Evolutionary conservation across 1,139 yeast genomes (phyloP).

Genomic region (Kodamaea arcana): DNA sequence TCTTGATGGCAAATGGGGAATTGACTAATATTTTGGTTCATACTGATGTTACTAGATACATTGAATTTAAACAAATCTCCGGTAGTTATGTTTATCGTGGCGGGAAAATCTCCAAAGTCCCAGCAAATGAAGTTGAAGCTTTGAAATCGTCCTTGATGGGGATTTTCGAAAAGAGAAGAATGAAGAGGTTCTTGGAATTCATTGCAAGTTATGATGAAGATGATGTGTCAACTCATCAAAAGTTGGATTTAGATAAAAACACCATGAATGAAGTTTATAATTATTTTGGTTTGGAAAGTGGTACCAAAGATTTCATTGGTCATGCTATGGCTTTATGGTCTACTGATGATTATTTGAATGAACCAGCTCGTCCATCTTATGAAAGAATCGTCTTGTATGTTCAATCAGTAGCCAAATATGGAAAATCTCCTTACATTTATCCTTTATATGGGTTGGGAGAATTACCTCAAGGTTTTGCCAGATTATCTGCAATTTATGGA

Average conservation of each 20-base stretch:
- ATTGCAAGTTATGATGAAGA: constrained; percentile 81
- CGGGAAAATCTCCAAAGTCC: constrained; percentile 92
- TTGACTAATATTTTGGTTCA: constrained; percentile 91
- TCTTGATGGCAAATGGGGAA: constrained; percentile 97
- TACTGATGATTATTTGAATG: constrained; percentile 81
- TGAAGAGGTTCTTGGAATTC: constrained; percentile 87
- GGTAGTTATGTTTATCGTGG: constrained; percentile 92
- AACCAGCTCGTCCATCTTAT: constrained; percentile 90
- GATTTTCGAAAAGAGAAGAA: constrained; percentile 90
- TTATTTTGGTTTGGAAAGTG: constrained; percentile 86
- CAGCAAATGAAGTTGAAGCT: constrained; percentile 89
- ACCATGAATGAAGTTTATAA: constrained; percentile 91
- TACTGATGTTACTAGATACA: constrained; percentile 91
- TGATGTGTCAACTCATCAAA: constrained; percentile 77
- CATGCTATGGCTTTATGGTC: constrained; percentile 99
- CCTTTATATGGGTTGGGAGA: constrained; percentile 97
- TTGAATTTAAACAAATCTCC: constrained; percentile 92
- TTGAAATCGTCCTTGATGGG: constrained; percentile 92
- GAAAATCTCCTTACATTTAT: constrained; percentile 93
- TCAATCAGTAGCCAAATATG: constrained; percentile 89
- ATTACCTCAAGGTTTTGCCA: constrained; percentile 96
- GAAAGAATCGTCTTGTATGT: constrained; percentile 83
- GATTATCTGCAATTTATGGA: constrained; percentile 95
- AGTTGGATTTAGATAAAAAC: constrained; percentile 76
- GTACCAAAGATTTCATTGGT: constrained; percentile 94